Conservation (phyloP, 2,329 filamentous ascomycete genomes). For the Cryphonectria carpinicola region DNA sequence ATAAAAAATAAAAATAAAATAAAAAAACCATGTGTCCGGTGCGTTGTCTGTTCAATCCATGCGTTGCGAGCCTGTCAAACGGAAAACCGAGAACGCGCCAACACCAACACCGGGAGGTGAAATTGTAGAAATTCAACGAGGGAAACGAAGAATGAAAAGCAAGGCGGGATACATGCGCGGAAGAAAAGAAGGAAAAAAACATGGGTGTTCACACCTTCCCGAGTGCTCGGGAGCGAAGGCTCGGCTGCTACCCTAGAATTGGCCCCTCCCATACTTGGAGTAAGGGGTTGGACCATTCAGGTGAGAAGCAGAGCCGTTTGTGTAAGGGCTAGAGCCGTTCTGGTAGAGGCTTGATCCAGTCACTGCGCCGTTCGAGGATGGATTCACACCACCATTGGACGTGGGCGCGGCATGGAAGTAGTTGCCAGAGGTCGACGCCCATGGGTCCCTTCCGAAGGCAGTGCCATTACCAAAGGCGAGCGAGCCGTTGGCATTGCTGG, state of each 20-base stretch:
- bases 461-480: constrained; percentile 9
- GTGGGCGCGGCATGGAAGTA: constrained; percentile 2
- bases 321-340: not conserved
- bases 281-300: not conserved
- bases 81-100: constrained; percentile 11
- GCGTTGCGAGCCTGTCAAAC: constrained; percentile 13
- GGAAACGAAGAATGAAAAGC: not conserved
- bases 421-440: constrained; percentile 17
- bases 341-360: not conserved
- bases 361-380: constrained; percentile 8
- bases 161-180: not conserved
- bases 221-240: not conserved
- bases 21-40: constrained; percentile 9
- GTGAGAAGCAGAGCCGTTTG: not conserved
- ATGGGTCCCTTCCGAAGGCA: constrained; percentile 16
- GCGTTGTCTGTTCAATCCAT: constrained; percentile 18
- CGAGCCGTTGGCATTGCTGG: constrained; percentile 9
- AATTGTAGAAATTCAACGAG: constrained; percentile 9
- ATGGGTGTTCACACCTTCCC: not conserved
- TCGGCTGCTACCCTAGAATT: not conserved
- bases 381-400: no score
- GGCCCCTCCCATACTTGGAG: constrained; percentile 14
- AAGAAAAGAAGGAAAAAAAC: not conserved
- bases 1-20: no score
- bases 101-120: not conserved